Evolutionary conservation across 345 rosid genomes (phyloP).

Genomic region (Erysimum cheiranthoides): DNA sequence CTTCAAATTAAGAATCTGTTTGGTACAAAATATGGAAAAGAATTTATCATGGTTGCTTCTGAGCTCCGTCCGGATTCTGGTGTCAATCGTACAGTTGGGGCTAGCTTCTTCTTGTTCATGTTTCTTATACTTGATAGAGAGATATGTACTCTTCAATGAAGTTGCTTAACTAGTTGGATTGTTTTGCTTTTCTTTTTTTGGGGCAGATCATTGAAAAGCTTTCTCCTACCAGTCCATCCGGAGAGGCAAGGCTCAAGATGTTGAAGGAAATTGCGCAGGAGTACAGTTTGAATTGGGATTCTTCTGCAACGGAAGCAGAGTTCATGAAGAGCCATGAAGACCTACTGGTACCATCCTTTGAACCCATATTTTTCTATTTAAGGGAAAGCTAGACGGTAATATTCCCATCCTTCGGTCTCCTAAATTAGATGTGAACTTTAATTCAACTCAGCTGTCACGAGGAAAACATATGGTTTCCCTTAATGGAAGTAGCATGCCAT

Average conservation of each 20-base stretch:
- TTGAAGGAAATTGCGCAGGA: constrained; percentile 86
- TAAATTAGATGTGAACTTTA: not conserved
- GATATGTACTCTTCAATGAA: constrained; percentile 1
- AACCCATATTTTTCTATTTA: not conserved
- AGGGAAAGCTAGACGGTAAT: constrained; percentile 5
- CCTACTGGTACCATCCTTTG: constrained; percentile 62
- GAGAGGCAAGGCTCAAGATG: constrained; percentile 70
- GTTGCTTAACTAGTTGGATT: constrained; percentile 19
- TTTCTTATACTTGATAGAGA: not conserved
- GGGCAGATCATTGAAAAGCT: constrained; percentile 86
- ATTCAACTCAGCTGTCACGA: not conserved
- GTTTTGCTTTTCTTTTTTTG: not conserved
- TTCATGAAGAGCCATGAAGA: constrained; percentile 87
- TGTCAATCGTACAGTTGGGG: constrained; percentile 81
- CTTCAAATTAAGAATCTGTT: constrained; percentile 80
- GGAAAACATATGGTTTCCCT: not conserved
- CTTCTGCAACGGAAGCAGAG: constrained; percentile 84
- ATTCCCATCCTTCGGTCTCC: not conserved
- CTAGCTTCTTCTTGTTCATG: constrained; percentile 28
- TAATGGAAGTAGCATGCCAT: constrained; percentile 7
- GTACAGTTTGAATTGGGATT: constrained; percentile 78
- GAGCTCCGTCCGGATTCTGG: constrained; percentile 96
- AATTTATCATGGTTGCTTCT: constrained; percentile 68
- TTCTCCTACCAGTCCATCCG: constrained; percentile 77
- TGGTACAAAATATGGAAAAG: constrained; percentile 87